phyloP scores from a whole-genome alignment of 495 filamentous ascomycete genomes.

The Peziza echinospora region DNA sequence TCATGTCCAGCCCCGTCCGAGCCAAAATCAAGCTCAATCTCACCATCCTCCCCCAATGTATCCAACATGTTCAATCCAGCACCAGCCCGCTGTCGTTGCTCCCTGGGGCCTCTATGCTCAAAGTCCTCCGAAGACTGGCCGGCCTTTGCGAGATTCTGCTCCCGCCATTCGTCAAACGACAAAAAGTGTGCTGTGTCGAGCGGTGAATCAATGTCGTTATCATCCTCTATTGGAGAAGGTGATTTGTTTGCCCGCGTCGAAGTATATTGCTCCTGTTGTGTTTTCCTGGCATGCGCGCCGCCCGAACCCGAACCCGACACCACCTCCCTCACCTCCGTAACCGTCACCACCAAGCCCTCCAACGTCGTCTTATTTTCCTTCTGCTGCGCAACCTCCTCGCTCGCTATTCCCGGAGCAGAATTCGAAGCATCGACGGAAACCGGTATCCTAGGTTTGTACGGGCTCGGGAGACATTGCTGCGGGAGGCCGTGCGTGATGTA shows the following conservation, averaged over 20 bases:
- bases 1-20: constrained; percentile 19
- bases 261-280: background rate
- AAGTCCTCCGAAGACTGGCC: constrained; percentile 66
- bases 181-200: constrained; percentile 74
- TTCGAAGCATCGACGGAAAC: constrained; percentile 7
- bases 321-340: constrained; percentile 1
- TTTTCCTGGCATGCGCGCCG: too few species aligned
- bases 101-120: constrained; percentile 28
- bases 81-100: constrained; percentile 23
- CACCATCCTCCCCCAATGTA: constrained; percentile 62
- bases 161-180: constrained; percentile 97
- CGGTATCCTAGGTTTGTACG: constrained; percentile 10
- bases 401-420: constrained; percentile 7
- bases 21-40: constrained; percentile 79
- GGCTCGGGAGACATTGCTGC: constrained; percentile 47
- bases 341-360: constrained; percentile 1
- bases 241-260: constrained; percentile 1
- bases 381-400: constrained; percentile 3
- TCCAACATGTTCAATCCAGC: constrained; percentile 36
- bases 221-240: constrained; percentile 11
- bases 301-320: background rate
- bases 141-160: constrained; percentile 67
- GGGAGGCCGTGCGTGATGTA: constrained; percentile 62
- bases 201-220: constrained; percentile 41
- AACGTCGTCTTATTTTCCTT: background rate